Evolutionary conservation across 495 filamentous ascomycete species (phyloP).

Genomic region (Aspergillus sparsus): DNA sequence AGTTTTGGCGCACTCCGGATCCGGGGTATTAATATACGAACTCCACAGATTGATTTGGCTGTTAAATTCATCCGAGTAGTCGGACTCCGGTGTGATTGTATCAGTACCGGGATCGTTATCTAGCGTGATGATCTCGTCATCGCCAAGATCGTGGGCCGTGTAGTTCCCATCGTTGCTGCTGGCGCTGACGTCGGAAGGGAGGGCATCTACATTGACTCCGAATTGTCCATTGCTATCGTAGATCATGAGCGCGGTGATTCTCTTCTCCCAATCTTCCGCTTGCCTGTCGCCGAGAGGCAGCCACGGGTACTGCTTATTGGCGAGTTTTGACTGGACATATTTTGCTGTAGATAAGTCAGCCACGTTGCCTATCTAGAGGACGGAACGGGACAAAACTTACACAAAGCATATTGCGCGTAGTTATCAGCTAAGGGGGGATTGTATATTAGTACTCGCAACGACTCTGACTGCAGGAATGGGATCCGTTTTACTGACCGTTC

Average conservation of each 20-base stretch:
- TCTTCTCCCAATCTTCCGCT: neutral
- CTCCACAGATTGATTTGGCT: neutral
- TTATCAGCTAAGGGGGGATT: neutral
- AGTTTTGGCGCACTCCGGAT: neutral
- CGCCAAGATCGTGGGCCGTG: neutral
- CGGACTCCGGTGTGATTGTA: neutral
- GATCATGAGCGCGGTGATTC: neutral
- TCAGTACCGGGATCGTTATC: neutral
- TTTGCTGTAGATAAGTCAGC: neutral
- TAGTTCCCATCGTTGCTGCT: neutral
- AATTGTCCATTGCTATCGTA: neutral
- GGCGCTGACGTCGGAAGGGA: neutral
- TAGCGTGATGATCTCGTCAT: neutral
- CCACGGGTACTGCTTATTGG: conserved; percentile 1
- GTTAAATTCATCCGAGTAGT: neutral
- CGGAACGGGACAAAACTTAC: neutral
- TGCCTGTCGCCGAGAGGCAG: neutral
- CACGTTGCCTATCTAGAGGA: neutral
- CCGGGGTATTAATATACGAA: neutral
- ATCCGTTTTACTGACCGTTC: neutral
- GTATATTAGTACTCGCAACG: neutral
- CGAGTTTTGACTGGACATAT: neutral
- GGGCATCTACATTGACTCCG: neutral
- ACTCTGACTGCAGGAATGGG: neutral
- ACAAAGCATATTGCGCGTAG: neutral